phyloP scores from a whole-genome alignment of 2,329 filamentous ascomycete species.

The Aspergillus pseudoterreus region DNA sequence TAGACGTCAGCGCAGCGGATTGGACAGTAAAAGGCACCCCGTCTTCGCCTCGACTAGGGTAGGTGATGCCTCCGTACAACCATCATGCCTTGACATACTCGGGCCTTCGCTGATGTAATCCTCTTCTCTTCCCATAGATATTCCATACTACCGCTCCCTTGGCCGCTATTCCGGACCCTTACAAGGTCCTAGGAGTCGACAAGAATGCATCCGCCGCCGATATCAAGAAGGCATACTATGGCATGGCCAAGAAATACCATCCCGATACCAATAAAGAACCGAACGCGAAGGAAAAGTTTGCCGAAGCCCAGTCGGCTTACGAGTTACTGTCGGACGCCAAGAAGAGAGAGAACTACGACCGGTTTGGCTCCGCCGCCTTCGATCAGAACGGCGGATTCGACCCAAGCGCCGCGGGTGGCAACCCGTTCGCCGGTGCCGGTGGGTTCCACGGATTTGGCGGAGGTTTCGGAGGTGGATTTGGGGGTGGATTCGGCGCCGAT shows the following conservation, averaged over 20 bases:
- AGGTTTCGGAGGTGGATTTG: slow-evolving; percentile 50
- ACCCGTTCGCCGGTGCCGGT: slow-evolving; percentile 56
- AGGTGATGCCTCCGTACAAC: slow-evolving; percentile 9
- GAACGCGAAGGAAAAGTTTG: slow-evolving; percentile 89
- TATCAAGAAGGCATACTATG: slow-evolving; percentile 98
- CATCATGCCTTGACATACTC: neutral
- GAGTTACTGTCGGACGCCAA: slow-evolving; percentile 88
- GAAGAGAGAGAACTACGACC: slow-evolving; percentile 89
- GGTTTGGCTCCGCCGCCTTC: slow-evolving; percentile 78
- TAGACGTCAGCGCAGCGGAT: slow-evolving; percentile 24
- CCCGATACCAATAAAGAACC: slow-evolving; percentile 97
- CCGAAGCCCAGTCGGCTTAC: slow-evolving; percentile 89
- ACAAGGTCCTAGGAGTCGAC: slow-evolving; percentile 77
- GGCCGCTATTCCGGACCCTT: slow-evolving; percentile 77
- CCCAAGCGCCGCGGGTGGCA: slow-evolving; percentile 56
- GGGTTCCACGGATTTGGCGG: slow-evolving; percentile 59
- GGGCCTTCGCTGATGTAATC: slow-evolving; percentile 5
- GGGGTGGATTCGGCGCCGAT: slow-evolving; percentile 63
- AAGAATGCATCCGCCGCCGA: slow-evolving; percentile 78
- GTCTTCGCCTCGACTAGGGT: slow-evolving; percentile 28
- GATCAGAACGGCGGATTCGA: slow-evolving; percentile 71
- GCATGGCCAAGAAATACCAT: slow-evolving; percentile 94
- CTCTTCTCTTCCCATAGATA: slow-evolving; percentile 20
- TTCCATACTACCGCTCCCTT: slow-evolving; percentile 52
- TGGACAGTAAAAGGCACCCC: slow-evolving; percentile 22